Conservation (phyloP, 208 protist species). For the Trypanosoma brucei region DNA sequence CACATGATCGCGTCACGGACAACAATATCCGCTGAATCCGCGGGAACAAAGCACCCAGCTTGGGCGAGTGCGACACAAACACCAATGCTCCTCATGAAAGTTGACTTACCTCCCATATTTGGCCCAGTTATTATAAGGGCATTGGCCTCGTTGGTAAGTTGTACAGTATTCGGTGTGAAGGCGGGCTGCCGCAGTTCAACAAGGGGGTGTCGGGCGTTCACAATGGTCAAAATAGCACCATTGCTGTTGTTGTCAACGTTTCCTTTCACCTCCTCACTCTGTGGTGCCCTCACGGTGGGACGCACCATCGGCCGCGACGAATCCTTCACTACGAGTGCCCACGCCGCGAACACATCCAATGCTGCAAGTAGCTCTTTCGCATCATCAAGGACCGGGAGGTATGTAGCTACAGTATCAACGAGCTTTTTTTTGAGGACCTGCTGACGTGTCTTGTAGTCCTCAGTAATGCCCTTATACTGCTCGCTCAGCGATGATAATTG, state of each 20-base stretch:
- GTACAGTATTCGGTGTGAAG: constrained; percentile 76
- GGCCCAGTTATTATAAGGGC: constrained; percentile 89
- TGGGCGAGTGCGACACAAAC: constrained; percentile 97
- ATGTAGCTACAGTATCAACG: constrained; percentile 90
- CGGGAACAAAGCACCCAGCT: constrained; percentile 98
- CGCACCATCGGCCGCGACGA: constrained; percentile 89
- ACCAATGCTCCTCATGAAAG: constrained; percentile 96
- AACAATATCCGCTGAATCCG: constrained; percentile 70
- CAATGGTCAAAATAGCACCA: constrained; percentile 51
- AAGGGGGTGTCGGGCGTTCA: constrained; percentile 80
- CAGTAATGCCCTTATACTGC: constrained; percentile 65
- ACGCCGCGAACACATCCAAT: constrained; percentile 93
- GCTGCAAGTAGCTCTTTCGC: constrained; percentile 89
- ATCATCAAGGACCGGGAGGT: constrained; percentile 93
- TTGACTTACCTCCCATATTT: constrained; percentile 99
- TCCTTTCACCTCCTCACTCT: constrained; percentile 2
- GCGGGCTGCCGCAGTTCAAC: constrained; percentile 79
- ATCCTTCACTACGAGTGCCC: constrained; percentile 84
- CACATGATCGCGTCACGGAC: constrained; percentile 95
- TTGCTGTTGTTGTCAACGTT: neutral
- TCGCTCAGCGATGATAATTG: constrained; percentile 81
- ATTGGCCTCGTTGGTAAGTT: constrained; percentile 75
- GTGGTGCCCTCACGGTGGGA: constrained; percentile 42
- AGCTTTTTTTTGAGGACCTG: constrained; percentile 88
- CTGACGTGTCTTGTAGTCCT: constrained; percentile 78